Evolutionary conservation across 176 grass and related monocot genomes (phyloP), one percentile per base, ranked within the genome.

Genomic region (Triticum dicoccoides): DNA sequence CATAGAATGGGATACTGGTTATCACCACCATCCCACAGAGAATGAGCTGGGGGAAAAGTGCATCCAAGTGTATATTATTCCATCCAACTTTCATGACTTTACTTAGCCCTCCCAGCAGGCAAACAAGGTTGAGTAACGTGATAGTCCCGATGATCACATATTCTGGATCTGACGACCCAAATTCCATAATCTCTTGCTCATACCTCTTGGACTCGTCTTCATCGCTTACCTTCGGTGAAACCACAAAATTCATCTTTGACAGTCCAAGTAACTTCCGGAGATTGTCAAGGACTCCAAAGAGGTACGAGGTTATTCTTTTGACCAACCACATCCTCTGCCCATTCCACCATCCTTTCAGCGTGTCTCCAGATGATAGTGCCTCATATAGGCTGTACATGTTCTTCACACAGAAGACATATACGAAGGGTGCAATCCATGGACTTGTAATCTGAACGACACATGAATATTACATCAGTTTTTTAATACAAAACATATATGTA

Each of bases 101-200:
- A 11, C 8, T 59, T 68, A 86, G 33, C 58, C 84, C 89, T 64
- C 86, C 85, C 56, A 82, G 78, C 17, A 93, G 33, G 70, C 93
- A 93, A 5, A 84, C 64, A 4, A 90, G 82, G 79, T 95, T 93
- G 42, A 98, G 44, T 47, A 93, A 80, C 49, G 93, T 89, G 5
- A 93, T 38, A 10, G 86, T 81, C 62, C n/a, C 71, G 13, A 93
- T 95, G 58, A 95, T 88, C 58, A 88, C 89, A 52, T 90, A 90
- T 88, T 87, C 91, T 58, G 88, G 58, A 39, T 89, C 82, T 4
- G 81, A 83, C 0, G 80, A 44, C 8, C 92, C 93, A 27, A 98
- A 93, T 78, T 95, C 93, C 74, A 98, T 92, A n/a, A 89, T 77
- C 85, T 98, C 95, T 78, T 84, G 83, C 68, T 95, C 78, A 14